These are phyloP conservation scores for Lactuca sativa DNA, from an alignment of 129 eudicot species.

Conservation along the genomic window DNA sequence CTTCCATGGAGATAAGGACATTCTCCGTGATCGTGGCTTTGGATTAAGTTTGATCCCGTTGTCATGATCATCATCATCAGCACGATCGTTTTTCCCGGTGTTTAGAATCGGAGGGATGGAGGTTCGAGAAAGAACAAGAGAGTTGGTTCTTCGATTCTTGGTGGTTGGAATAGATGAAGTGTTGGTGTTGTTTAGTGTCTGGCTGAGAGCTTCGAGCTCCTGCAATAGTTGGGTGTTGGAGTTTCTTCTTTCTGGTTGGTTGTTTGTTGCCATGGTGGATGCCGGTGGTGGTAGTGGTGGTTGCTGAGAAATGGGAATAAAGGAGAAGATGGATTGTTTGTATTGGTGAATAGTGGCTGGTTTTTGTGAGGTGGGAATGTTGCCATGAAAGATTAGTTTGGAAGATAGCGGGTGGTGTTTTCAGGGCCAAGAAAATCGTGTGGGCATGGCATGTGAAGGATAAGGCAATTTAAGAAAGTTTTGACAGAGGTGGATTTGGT, in stretches of 20 bases:
- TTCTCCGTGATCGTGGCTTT: constrained; percentile 67
- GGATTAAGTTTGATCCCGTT: constrained; percentile 44
- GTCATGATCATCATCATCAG: constrained; percentile 23
- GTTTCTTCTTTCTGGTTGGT: constrained; percentile 42
- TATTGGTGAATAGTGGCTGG: constrained; percentile 11
- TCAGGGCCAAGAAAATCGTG: constrained; percentile 51
- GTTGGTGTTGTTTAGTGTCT: constrained; percentile 62
- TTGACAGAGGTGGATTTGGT: constrained; percentile 22
- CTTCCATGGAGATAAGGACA: constrained; percentile 90
- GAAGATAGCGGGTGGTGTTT: constrained; percentile 45
- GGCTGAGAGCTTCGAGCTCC: constrained; percentile 82
- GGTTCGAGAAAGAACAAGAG: constrained; percentile 72
- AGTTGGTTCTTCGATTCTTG: constrained; percentile 65
- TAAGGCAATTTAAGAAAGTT: constrained; percentile 33
- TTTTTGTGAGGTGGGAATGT: constrained; percentile 44
- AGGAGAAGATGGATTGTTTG: not conserved
- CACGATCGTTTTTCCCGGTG: constrained; percentile 27
- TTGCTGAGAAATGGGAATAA: constrained; percentile 3
- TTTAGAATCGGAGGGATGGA: constrained; percentile 55
- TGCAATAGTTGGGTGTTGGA: constrained; percentile 71
- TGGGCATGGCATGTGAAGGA: constrained; percentile 52
- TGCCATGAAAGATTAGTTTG: constrained; percentile 36
- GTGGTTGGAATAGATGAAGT: constrained; percentile 32
- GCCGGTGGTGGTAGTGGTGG: not conserved
- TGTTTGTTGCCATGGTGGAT: constrained; percentile 45